Conservation (phyloP, 1,284 basidiomycete species). For the Melampsora medusae region DNA sequence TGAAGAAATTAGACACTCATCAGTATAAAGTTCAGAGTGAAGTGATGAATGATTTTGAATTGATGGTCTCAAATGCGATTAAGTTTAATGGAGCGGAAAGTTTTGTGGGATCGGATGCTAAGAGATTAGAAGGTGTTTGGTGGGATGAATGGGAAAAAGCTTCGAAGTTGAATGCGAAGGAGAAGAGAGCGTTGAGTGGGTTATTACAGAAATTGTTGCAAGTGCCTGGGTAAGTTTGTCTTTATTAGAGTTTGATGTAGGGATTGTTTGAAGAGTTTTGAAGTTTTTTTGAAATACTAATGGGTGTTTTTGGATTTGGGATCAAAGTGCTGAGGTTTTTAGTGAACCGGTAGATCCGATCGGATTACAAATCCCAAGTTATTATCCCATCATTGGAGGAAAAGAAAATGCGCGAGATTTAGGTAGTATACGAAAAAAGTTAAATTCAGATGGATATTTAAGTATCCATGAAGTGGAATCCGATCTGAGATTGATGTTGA, state of each 20-base stretch:
- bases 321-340: conserved; percentile 16
- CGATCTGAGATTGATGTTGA: conserved; percentile 78
- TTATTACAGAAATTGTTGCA: conserved; percentile 47
- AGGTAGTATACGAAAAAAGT: conserved; percentile 72
- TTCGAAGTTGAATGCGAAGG: conserved; percentile 58
- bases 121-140: conserved; percentile 70
- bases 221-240: conserved; percentile 50
- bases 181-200: conserved; percentile 11
- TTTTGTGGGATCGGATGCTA: conserved; percentile 70
- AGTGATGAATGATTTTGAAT: conserved; percentile 74
- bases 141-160: conserved; percentile 82
- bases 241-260: conserved; percentile 23
- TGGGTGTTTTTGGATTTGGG: not conserved
- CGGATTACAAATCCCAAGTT: conserved; percentile 72
- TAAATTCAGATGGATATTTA: conserved; percentile 79
- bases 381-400: conserved; percentile 71
- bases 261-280: conserved; percentile 46
- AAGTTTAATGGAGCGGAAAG: conserved; percentile 82
- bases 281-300: conserved; percentile 38
- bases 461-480: conserved; percentile 71
- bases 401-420: conserved; percentile 84
- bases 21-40: conserved; percentile 74
- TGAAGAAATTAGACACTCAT: conserved; percentile 66
- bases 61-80: conserved; percentile 75
- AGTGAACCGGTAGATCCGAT: conserved; percentile 62